Conservation (phyloP, 139 green algal species). For the Chlorella sp. region DNA sequence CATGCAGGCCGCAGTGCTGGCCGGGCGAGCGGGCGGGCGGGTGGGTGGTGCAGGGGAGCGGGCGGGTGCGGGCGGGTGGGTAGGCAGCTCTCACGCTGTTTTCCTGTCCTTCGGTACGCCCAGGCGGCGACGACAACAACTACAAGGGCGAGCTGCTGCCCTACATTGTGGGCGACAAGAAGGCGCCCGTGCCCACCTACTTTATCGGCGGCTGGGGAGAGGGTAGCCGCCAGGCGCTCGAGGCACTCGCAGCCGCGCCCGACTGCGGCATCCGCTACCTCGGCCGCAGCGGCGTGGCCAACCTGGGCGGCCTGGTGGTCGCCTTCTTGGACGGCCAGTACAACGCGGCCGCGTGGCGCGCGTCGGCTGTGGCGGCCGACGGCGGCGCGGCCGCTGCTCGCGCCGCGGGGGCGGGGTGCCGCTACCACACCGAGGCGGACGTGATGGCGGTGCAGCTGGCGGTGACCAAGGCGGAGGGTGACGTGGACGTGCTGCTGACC, state of each 20-base stretch:
- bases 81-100: no score
- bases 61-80: no score
- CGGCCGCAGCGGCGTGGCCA: constrained; percentile 59
- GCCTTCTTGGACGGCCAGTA: constrained; percentile 85
- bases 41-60: no score
- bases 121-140: constrained; percentile 42
- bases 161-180: constrained; percentile 52
- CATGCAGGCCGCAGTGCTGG: no score
- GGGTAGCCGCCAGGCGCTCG: constrained; percentile 28
- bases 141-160: constrained; percentile 43
- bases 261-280: constrained; percentile 66
- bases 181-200: constrained; percentile 67
- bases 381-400: background rate
- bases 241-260: constrained; percentile 26
- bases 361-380: background rate
- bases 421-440: constrained; percentile 67
- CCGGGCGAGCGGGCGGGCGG: no score
- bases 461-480: constrained; percentile 55
- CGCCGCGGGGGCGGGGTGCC: constrained; percentile 18
- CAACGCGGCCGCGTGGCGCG: constrained; percentile 43
- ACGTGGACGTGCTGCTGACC: constrained; percentile 88
- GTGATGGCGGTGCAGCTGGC: constrained; percentile 57
- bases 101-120: no score
- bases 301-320: constrained; percentile 66
- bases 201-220: constrained; percentile 72